These are phyloP conservation scores for Rhinocladiella similis DNA, from an alignment of 2,329 filamentous ascomycete species.

Conservation along the genomic window DNA sequence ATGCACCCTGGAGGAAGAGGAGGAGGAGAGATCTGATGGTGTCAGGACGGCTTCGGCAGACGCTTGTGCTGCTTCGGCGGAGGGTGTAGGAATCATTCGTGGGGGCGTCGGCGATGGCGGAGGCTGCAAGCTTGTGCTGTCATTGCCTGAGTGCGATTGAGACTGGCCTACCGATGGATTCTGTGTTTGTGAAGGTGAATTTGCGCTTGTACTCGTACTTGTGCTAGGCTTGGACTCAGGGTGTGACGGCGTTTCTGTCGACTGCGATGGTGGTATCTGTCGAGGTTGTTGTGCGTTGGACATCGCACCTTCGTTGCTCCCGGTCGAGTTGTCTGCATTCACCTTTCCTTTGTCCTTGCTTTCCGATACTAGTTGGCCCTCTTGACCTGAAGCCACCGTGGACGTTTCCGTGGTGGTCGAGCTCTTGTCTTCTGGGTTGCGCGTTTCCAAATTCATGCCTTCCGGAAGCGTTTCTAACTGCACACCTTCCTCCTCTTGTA, in stretches of 20 bases:
- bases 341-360: too few relatives aligned
- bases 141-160: neutral
- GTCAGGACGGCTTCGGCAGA: constrained; percentile 21
- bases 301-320: too few relatives aligned
- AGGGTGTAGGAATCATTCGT: constrained; percentile 20
- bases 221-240: too few relatives aligned
- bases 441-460: constrained; percentile 66
- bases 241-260: too few relatives aligned
- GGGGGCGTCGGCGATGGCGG: constrained; percentile 39
- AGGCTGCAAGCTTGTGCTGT: neutral
- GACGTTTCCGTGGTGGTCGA: too few relatives aligned
- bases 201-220: too few relatives aligned
- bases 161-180: too few relatives aligned
- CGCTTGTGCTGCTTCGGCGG: constrained; percentile 23
- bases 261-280: too few relatives aligned
- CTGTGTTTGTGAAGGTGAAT: too few relatives aligned
- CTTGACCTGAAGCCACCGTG: neutral
- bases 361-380: too few relatives aligned
- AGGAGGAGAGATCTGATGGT: constrained; percentile 10
- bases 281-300: too few relatives aligned
- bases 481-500: constrained; percentile 41
- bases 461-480: constrained; percentile 51
- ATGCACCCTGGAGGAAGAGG: constrained; percentile 33
- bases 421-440: constrained; percentile 51
- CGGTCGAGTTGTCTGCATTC: too few relatives aligned